Evolutionary conservation across 495 filamentous ascomycete genomes (phyloP).

Genomic region (Podospora sp.): DNA sequence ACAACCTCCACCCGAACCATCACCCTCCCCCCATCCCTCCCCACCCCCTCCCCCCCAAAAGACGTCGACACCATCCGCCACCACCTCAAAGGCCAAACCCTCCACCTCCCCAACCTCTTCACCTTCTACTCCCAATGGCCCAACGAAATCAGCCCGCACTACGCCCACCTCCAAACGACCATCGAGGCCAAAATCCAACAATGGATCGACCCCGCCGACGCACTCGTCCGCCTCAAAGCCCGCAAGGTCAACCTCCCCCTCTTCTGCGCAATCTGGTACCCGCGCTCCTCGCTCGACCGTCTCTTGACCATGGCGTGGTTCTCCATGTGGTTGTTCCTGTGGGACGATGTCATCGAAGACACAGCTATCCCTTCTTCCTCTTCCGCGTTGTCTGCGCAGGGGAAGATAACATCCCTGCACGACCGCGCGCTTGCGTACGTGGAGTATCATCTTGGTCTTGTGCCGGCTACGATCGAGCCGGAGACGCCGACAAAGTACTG

Average conservation of each 20-base stretch:
- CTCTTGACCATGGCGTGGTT: constrained; percentile 33
- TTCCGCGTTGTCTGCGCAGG: background rate
- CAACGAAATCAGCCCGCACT: constrained; percentile 23
- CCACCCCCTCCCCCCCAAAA: background rate
- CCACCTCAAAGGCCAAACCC: constrained; percentile 21
- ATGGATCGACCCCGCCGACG: constrained; percentile 21
- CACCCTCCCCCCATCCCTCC: background rate
- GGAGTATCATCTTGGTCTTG: constrained; percentile 22
- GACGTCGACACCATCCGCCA: constrained; percentile 8
- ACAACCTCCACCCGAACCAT: background rate
- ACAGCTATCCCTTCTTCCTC: constrained; percentile 3
- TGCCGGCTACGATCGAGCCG: background rate
- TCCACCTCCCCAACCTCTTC: constrained; percentile 21
- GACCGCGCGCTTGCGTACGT: constrained; percentile 27
- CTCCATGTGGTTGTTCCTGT: constrained; percentile 40
- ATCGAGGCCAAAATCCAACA: constrained; percentile 24
- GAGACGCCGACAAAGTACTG: constrained; percentile 27
- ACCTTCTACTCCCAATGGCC: constrained; percentile 21
- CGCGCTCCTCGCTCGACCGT: constrained; percentile 26
- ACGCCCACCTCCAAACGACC: constrained; percentile 18
- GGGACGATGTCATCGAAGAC: constrained; percentile 37
- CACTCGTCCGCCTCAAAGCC: constrained; percentile 11
- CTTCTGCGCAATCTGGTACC: constrained; percentile 35
- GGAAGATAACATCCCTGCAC: constrained; percentile 17
- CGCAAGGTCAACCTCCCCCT: constrained; percentile 21